Evolutionary conservation across 2,329 filamentous ascomycete species (phyloP), one percentile per base, ranked within the genome.

Genomic region (Drechmeria coniospora): DNA sequence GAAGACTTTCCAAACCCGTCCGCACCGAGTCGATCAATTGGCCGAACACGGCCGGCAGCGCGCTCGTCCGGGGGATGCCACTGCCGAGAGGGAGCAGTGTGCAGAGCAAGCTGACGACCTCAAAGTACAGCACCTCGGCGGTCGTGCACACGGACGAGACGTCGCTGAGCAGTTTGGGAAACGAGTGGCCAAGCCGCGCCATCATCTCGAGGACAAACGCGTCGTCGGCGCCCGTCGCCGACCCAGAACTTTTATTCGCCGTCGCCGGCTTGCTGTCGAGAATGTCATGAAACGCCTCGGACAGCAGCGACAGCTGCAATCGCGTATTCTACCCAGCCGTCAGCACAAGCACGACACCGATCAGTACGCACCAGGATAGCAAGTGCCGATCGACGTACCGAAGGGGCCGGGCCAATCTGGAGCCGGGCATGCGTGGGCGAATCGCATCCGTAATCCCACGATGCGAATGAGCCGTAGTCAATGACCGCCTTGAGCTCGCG

Each of bases 401-500:
- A 65, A 21, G 60, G 57, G 1, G 50, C 47, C 3, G 68, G 66
- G 0, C 68, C 68, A 14, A 67, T 42, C n/a, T 57, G 48, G 5
- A 71, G 45, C 2, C 56, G 46, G 9, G 60, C 44, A 23, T 63
- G 52, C 2, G 68, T 46, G 0, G 60, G 50, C 1, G 45, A 36
- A 1, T 44, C 44, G 12, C 47, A 39, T 11, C 45, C 45, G 21
- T 50, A 56, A 23, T 59, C 57, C 33, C 65, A 56, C 11, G 56
- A 56, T 0, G 65, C 60, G 26, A 71, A 58, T 0, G 63, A 62
- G 2, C 60, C 60, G 25, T 66, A 65, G 43, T 72, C 65, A 3
- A 66, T 59, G 1, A 50, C 53, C 25, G 60, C 57, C 3, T 51
- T 40, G 1, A 72, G 44, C 0, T 42, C 26, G 0, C 47, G 50